Percentiles rank a stretch among this genome's conserved stretches.
These are phyloP conservation scores for Solanum hybrid DNA, from an alignment of 305 asterid species.

Conservation along the genomic window DNA sequence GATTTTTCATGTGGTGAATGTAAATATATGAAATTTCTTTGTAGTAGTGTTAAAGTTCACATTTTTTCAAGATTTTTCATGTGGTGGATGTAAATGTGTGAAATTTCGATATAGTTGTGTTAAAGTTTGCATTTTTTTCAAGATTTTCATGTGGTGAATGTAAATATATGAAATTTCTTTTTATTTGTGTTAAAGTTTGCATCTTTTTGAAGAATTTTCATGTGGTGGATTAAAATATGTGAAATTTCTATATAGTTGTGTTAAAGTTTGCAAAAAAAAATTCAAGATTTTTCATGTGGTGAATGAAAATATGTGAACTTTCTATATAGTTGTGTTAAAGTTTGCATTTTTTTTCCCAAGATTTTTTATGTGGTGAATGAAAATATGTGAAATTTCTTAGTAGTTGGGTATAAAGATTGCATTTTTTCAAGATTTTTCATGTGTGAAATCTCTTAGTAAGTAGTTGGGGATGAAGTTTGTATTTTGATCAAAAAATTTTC, in stretches of 20 bases:
- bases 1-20: not conserved
- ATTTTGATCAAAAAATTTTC: not conserved
- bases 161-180: not conserved
- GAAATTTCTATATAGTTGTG: not conserved
- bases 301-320: not conserved
- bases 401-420: not conserved
- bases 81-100: not conserved
- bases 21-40: not conserved
- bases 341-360: not conserved
- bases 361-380: not conserved
- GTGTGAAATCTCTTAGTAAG: not conserved
- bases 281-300: not conserved
- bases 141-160: not conserved
- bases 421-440: not conserved
- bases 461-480: not conserved
- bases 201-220: not conserved
- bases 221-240: not conserved
- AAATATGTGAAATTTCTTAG: not conserved
- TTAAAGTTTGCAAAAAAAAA: not conserved
- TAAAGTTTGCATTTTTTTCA: not conserved
- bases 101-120: not conserved
- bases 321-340: not conserved
- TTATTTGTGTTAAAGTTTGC: not conserved
- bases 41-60: not conserved
- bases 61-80: not conserved